phyloP scores from a whole-genome alignment of 352 stramenopile species.

The Pythium rhizo-oryzae region DNA sequence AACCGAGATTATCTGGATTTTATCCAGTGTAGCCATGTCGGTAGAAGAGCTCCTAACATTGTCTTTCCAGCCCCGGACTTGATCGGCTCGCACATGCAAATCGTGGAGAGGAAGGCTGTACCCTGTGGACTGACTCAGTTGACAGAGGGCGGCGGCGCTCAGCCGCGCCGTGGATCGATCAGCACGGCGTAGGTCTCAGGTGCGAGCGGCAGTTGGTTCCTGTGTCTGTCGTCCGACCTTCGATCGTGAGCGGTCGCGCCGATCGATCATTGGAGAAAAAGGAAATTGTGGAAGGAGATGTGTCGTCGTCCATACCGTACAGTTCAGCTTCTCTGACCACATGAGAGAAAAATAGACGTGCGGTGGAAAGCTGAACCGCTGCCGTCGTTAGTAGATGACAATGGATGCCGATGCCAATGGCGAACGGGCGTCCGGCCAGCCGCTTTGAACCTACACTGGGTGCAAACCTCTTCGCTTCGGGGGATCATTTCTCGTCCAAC shows the following conservation, averaged over 20 bases:
- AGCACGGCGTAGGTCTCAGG: too few relatives aligned
- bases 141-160: too few relatives aligned
- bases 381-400: background rate
- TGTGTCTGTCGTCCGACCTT: background rate
- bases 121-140: background rate
- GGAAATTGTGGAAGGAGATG: too few relatives aligned
- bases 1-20: slow-evolving; percentile 5
- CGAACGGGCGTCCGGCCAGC: background rate
- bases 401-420: background rate
- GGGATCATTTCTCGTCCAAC: background rate
- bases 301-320: too few relatives aligned
- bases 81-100: background rate
- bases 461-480: background rate
- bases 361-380: background rate
- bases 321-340: too few relatives aligned
- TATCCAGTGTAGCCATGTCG: slow-evolving; percentile 17
- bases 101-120: background rate
- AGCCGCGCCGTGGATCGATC: background rate
- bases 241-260: background rate
- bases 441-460: background rate
- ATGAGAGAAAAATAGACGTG: background rate
- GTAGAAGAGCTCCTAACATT: slow-evolving; percentile 2
- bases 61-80: background rate
- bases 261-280: background rate
- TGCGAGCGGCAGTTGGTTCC: background rate